Evolutionary conservation across 2,329 filamentous ascomycete genomes (phyloP), one percentile per base, ranked within the genome.

Genomic region (Diaporthe sp.): DNA sequence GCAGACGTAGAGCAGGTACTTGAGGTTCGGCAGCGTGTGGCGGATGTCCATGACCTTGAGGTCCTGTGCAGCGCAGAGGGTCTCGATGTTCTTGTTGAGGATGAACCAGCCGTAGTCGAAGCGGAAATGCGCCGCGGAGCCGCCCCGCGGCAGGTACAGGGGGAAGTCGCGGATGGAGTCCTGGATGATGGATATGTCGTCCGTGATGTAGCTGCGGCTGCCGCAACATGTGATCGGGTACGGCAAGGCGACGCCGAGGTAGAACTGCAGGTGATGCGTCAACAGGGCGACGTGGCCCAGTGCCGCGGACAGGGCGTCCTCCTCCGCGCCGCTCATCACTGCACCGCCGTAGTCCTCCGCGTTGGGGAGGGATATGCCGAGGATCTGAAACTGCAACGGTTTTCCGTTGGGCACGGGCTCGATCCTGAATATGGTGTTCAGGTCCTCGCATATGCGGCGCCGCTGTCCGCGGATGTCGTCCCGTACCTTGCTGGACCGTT

Each of bases 31-130:
- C 9, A 98, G 85, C 0, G 96, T 97, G 78, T 98, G 95, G 6
- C 97, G 90, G 25, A 98, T 95, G 80, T 99, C 97, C 76, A 98
- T 89, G 1, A 97, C 92, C 61, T 93, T 92, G 17, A 98, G 86
- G 0, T 93, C 93, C 77, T 95, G 92, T 1, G 88, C 86, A 4
- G 86, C 84, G 75, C 91, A 92, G 4, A 93, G 85, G 0, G 87
- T 84, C 78, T 98, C 96, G 72, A 99, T 96, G 80, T 98, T 88
- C 84, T 98, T 98, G 85, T 98, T 98, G 19, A 99, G 88, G n/a
- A 98, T 86, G 79, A 98, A 99, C 81, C 98, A 97, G 15, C 89
- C 97, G 82, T 98, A 99, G 79, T 98, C 96, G 82, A 98, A 98
- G 3, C 96, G 92, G 85, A 96, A 98, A 59, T 95, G 91, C 0